These are phyloP conservation scores for Garcia nutans DNA, from an alignment of 345 rosid genomes.

Conservation along the genomic window DNA sequence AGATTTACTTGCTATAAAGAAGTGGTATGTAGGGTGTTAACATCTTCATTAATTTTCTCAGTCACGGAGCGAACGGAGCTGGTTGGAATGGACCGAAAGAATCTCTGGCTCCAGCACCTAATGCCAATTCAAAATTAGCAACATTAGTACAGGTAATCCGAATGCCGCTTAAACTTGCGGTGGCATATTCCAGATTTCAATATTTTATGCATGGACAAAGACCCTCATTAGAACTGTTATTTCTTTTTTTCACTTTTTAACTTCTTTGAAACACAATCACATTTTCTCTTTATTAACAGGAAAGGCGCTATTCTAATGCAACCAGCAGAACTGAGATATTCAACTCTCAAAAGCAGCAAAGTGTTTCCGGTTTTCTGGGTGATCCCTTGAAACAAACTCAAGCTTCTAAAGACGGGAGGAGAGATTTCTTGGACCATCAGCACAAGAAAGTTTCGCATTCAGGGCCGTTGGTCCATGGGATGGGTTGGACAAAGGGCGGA, in stretches of 20 bases:
- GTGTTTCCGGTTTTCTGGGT: slow-evolving; percentile 39
- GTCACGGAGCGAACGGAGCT: slow-evolving; percentile 40
- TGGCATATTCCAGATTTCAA: background rate
- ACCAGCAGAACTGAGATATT: slow-evolving; percentile 35
- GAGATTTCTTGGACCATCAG: slow-evolving; percentile 35
- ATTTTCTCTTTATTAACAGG: slow-evolving; percentile 34
- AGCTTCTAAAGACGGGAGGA: slow-evolving; percentile 36
- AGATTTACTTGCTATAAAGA: slow-evolving; percentile 7
- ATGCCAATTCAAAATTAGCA: slow-evolving; percentile 27
- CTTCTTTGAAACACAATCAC: background rate
- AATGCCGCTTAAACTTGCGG: slow-evolving; percentile 3
- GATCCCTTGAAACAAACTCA: slow-evolving; percentile 38
- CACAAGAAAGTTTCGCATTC: slow-evolving; percentile 49
- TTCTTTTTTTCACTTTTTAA: background rate
- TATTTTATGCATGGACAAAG: background rate
- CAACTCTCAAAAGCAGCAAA: slow-evolving; percentile 33
- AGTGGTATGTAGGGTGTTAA: slow-evolving; percentile 6
- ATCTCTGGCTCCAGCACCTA: slow-evolving; percentile 18
- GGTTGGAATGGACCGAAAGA: slow-evolving; percentile 39
- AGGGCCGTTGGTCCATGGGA: slow-evolving; percentile 52
- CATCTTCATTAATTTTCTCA: slow-evolving; percentile 21
- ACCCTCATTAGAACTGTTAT: background rate
- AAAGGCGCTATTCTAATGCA: slow-evolving; percentile 30
- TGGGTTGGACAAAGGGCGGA: slow-evolving; percentile 33
- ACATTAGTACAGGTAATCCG: slow-evolving; percentile 46